These are phyloP conservation scores for Fragilaria radians DNA, from an alignment of 108 stramenopile genomes.

Conservation along the genomic window DNA sequence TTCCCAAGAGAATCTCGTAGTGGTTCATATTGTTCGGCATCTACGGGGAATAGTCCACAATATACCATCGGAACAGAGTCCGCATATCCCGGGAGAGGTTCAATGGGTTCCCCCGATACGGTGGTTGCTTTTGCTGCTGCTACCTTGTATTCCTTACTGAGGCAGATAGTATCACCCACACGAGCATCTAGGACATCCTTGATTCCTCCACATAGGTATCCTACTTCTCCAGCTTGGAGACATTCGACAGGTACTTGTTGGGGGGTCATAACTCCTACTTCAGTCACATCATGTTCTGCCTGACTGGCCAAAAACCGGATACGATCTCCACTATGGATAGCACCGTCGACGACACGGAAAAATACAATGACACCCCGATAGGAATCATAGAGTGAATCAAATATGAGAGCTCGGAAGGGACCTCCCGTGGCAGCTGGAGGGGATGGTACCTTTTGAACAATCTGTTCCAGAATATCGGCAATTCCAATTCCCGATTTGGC, in stretches of 20 bases:
- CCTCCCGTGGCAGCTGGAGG: constrained; percentile 57
- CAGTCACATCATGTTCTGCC: constrained; percentile 85
- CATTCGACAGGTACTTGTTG: constrained; percentile 69
- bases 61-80: constrained; percentile 95
- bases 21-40: constrained; percentile 90
- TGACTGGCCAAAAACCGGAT: constrained; percentile 60
- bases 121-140: not conserved
- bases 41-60: constrained; percentile 92
- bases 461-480: constrained; percentile 89
- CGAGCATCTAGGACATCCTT: constrained; percentile 92
- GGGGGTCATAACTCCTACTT: constrained; percentile 93
- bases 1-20: constrained; percentile 88
- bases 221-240: constrained; percentile 87
- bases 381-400: constrained; percentile 95
- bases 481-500: constrained; percentile 94
- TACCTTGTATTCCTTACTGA: constrained; percentile 66
- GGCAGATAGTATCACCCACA: constrained; percentile 93
- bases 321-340: constrained; percentile 74
- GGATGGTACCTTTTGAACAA: constrained; percentile 85
- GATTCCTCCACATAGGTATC: constrained; percentile 90
- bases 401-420: constrained; percentile 89
- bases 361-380: constrained; percentile 95
- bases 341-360: constrained; percentile 93
- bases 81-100: constrained; percentile 71
- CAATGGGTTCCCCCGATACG: constrained; percentile 31